A percentile compares a stretch with the other conserved stretches of the same genome.
Conservation (phyloP, 2,329 filamentous ascomycete genomes). For the Aspergillus novofumigatus region DNA sequence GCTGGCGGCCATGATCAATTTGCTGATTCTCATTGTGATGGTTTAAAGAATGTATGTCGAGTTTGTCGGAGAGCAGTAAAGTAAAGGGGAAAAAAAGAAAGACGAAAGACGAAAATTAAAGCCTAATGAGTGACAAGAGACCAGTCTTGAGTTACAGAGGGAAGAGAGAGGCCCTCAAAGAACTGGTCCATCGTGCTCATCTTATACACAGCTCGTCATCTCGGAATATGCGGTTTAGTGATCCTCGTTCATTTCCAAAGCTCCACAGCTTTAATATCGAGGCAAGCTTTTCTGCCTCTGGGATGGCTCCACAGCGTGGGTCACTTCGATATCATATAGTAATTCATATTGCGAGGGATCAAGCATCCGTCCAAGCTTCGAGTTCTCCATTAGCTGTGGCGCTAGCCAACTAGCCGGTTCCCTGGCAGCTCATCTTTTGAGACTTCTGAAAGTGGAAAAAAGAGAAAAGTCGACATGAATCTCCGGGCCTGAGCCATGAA, state of each 20-base stretch:
- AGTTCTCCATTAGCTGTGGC: background rate
- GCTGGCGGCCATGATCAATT: slow-evolving; percentile 26
- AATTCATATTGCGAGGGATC: background rate
- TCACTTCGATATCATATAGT: background rate
- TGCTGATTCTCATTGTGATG: slow-evolving; percentile 27
- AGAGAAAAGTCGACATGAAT: background rate
- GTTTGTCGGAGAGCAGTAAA: slow-evolving; percentile 14
- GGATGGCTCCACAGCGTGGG: background rate
- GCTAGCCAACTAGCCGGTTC: background rate
- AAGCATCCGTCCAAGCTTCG: background rate
- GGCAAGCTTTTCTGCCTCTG: background rate
- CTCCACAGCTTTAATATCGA: background rate
- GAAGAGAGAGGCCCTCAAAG: background rate
- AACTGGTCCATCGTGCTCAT: background rate
- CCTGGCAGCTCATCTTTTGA: too few relatives aligned
- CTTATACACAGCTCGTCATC: background rate
- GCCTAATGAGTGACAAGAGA: slow-evolving; percentile 10
- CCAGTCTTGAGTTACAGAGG: slow-evolving; percentile 17
- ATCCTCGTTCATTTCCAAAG: background rate
- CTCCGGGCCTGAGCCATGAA: background rate
- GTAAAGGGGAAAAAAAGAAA: slow-evolving; percentile 9
- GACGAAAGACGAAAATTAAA: slow-evolving; percentile 8
- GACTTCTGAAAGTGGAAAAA: too few relatives aligned
- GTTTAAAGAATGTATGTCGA: slow-evolving; percentile 20
- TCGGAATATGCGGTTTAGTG: background rate